phyloP scores from a whole-genome alignment of 164 flowering plant species.

The Magnolia sinica region DNA sequence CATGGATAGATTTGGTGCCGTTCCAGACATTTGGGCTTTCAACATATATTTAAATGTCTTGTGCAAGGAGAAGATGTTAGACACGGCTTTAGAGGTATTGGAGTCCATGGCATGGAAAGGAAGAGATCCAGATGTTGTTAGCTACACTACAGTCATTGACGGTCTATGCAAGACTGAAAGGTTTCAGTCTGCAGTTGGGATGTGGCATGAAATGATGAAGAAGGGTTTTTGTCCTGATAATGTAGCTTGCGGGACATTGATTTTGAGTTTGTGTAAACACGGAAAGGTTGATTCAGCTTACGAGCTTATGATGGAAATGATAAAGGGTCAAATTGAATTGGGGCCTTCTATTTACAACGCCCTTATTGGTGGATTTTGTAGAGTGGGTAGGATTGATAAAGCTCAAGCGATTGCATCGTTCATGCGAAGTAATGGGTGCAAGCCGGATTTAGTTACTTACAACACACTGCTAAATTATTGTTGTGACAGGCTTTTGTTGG shows the following conservation, averaged over 20 bases:
- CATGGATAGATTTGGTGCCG: slow-evolving; percentile 56
- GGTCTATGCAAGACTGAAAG: slow-evolving; percentile 54
- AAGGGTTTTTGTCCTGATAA: slow-evolving; percentile 58
- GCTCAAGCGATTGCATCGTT: slow-evolving; percentile 65
- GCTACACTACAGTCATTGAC: slow-evolving; percentile 66
- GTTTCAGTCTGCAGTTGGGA: slow-evolving; percentile 48
- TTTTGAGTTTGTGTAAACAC: slow-evolving; percentile 57
- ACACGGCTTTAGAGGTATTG: slow-evolving; percentile 52
- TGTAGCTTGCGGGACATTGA: slow-evolving; percentile 69
- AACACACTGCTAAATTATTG: slow-evolving; percentile 69
- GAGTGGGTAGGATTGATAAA: slow-evolving; percentile 58
- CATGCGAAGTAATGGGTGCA: slow-evolving; percentile 72
- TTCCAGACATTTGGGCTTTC: slow-evolving; percentile 81
- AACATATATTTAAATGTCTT: slow-evolving; percentile 66
- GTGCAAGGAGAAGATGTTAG: slow-evolving; percentile 53
- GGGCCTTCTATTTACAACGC: slow-evolving; percentile 57
- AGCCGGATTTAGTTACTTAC: slow-evolving; percentile 79
- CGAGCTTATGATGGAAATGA: slow-evolving; percentile 56
- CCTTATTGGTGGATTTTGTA: slow-evolving; percentile 83
- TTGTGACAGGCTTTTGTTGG: slow-evolving; percentile 62
- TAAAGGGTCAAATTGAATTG: slow-evolving; percentile 45
- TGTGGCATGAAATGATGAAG: slow-evolving; percentile 67
- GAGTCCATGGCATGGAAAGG: slow-evolving; percentile 54
- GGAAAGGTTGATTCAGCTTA: slow-evolving; percentile 91
- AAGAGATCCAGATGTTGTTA: slow-evolving; percentile 74